Evolutionary conservation across 306 rosid species (phyloP).

Genomic region (Prunus fruticosa): DNA sequence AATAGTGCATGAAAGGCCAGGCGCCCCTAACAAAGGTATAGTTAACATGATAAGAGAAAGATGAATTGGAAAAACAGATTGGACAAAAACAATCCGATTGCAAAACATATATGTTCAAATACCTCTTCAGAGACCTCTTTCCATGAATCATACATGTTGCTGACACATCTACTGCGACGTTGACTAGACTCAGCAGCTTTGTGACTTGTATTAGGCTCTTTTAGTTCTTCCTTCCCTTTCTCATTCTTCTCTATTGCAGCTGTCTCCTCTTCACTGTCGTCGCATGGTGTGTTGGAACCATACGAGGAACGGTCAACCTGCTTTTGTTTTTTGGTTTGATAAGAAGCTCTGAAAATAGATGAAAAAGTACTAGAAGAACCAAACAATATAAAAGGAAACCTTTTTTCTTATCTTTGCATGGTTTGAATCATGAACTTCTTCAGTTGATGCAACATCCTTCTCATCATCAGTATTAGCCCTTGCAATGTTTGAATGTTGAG

Average conservation of each 20-base stretch:
- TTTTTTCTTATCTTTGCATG: neutral
- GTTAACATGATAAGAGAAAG: slow-evolving; percentile 26
- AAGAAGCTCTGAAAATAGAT: neutral
- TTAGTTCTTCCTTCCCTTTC: slow-evolving; percentile 54
- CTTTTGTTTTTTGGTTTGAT: slow-evolving; percentile 19
- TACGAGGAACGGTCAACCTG: slow-evolving; percentile 90
- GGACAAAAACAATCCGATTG: slow-evolving; percentile 4
- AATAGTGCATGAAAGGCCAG: slow-evolving; percentile 86
- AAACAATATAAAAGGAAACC: neutral
- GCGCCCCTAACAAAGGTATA: slow-evolving; percentile 57
- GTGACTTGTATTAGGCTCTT: slow-evolving; percentile 45
- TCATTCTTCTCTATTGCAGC: slow-evolving; percentile 67
- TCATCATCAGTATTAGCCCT: slow-evolving; percentile 48
- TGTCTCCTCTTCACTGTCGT: slow-evolving; percentile 78
- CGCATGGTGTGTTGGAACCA: slow-evolving; percentile 87
- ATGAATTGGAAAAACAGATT: no score
- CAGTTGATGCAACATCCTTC: slow-evolving; percentile 41
- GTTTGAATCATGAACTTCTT: slow-evolving; percentile 48
- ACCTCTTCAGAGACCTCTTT: slow-evolving; percentile 93
- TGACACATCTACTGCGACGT: slow-evolving; percentile 56
- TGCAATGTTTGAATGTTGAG: slow-evolving; percentile 44
- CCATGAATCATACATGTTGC: slow-evolving; percentile 28
- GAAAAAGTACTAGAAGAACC: neutral
- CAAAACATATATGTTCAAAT: slow-evolving; percentile 10
- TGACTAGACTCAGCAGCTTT: slow-evolving; percentile 43